Evolutionary conservation across 176 grass and related monocot species (phyloP), one percentile per base, ranked within the genome.

Genomic region (Carex pumila): DNA sequence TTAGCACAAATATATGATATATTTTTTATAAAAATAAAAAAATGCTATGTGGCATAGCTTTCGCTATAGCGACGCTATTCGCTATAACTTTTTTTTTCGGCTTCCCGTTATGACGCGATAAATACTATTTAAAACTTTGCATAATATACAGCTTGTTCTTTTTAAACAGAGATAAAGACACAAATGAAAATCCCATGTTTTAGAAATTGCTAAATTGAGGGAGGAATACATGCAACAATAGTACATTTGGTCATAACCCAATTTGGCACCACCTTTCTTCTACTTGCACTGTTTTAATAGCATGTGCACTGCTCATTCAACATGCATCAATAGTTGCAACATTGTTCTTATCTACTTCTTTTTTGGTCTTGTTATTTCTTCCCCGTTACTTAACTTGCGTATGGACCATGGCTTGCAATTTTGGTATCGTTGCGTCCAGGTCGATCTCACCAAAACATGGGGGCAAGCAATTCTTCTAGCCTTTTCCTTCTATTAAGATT

Each of bases 321-420:
- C 41, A 50, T 73, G 18, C 18, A 73, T 22, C 70, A 73, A 73
- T 73, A 73, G 70, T 50, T 71, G 65, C 11, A 47, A 47, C n/a
- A 3, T 19, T 71, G 8, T n/a, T 4, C 6, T 69, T 68, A 17
- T 13, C 12, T 36, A 36, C 3, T 36, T 66, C 1, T 69, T 69
- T 17, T 36, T 17, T 68, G 25, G 13, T 69, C 34, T 39, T 41
- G 32, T 47, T 45, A 21, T 13, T 45, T 45, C 37, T 45, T 45
- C 43, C 6, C 43, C 43, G 1, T 7, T 45, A 8, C 7, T 49
- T 49, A 49, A 49, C 45, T 49, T 49, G 45, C 70, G 41, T 73
- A 73, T 50, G 18, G 70, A 73, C 19, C 70, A 50, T 73, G 70
- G 9, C 21, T 73, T 73, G 70, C 70, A 73, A 73, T 22, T 73